Percentiles rank a stretch among this genome's conserved stretches.
Conservation (phyloP, 2,329 filamentous ascomycete genomes). For the Cercospora citrullina region DNA sequence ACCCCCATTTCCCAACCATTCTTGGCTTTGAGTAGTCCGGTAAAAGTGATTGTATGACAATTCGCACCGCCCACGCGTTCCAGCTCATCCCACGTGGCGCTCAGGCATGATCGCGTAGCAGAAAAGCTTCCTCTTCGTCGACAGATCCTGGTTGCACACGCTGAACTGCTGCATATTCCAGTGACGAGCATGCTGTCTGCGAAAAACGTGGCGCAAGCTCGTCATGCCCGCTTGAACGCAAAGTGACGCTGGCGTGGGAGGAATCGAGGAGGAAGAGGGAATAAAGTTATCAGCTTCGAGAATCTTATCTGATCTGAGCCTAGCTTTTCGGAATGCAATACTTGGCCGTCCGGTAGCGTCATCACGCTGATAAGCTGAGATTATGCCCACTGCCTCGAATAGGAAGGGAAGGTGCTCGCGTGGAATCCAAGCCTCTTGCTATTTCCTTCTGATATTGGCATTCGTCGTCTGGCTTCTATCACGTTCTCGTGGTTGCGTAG, state of each 20-base stretch:
- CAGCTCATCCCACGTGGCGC: not conserved
- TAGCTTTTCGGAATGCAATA: not conserved
- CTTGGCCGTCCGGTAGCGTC: not conserved
- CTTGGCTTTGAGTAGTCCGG: not conserved
- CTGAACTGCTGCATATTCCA: not conserved
- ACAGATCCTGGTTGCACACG: not conserved
- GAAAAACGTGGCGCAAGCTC: not conserved
- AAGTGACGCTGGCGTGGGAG: not conserved
- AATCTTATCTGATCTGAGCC: not conserved
- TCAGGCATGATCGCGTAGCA: not conserved
- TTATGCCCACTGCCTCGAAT: too few species aligned
- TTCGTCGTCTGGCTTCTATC: not conserved
- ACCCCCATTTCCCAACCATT: not conserved
- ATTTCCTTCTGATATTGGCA: not conserved
- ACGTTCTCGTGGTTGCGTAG: not conserved
- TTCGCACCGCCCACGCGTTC: not conserved
- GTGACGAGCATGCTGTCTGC: not conserved
- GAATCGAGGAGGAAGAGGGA: not conserved
- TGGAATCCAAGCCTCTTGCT: too few species aligned
- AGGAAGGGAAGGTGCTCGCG: too few species aligned
- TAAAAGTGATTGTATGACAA: not conserved
- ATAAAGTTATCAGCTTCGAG: slow-evolving; percentile 1
- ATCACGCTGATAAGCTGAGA: too few species aligned
- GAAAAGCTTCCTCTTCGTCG: not conserved
- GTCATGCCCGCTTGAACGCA: not conserved